phyloP scores from a whole-genome alignment of 768 basidiomycete genomes.

The Antrodiella citrinella region DNA sequence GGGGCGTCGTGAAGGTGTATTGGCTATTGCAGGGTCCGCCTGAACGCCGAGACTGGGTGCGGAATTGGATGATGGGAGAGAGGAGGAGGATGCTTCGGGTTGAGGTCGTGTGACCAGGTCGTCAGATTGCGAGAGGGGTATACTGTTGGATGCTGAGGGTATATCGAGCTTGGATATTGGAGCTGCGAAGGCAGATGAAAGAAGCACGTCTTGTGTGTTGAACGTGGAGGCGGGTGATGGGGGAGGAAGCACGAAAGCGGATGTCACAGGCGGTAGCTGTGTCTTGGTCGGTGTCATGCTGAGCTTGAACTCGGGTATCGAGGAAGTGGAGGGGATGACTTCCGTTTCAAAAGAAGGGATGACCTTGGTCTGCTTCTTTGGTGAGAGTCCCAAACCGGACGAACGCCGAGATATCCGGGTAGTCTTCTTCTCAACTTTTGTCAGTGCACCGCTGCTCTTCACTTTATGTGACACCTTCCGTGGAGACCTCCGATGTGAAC shows the following conservation, averaged over 20 bases:
- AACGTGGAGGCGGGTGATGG: slow-evolving; percentile 65
- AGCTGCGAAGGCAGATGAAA: slow-evolving; percentile 18
- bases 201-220: slow-evolving; percentile 38
- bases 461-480: slow-evolving; percentile 20
- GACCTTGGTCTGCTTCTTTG: slow-evolving; percentile 14
- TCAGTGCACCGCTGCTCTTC: slow-evolving; percentile 10
- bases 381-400: slow-evolving; percentile 19
- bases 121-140: slow-evolving; percentile 1
- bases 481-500: slow-evolving; percentile 30
- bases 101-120: background rate
- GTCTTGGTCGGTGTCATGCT: slow-evolving; percentile 19
- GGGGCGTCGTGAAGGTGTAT: slow-evolving; percentile 31
- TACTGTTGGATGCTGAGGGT: slow-evolving; percentile 7
- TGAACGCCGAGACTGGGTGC: background rate
- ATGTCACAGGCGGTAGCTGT: slow-evolving; percentile 46
- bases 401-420: slow-evolving; percentile 39
- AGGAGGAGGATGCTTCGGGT: background rate
- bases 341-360: slow-evolving; percentile 48
- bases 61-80: background rate
- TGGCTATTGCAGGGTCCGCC: slow-evolving; percentile 11
- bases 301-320: slow-evolving; percentile 24
- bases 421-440: slow-evolving; percentile 39
- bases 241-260: slow-evolving; percentile 70
- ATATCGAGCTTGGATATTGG: slow-evolving; percentile 14
- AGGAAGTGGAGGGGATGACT: slow-evolving; percentile 28